A percentile compares a stretch with the other conserved stretches of the same genome.
phyloP scores from a whole-genome alignment of 2,329 filamentous ascomycete genomes.

The Colletotrichum salicis region DNA sequence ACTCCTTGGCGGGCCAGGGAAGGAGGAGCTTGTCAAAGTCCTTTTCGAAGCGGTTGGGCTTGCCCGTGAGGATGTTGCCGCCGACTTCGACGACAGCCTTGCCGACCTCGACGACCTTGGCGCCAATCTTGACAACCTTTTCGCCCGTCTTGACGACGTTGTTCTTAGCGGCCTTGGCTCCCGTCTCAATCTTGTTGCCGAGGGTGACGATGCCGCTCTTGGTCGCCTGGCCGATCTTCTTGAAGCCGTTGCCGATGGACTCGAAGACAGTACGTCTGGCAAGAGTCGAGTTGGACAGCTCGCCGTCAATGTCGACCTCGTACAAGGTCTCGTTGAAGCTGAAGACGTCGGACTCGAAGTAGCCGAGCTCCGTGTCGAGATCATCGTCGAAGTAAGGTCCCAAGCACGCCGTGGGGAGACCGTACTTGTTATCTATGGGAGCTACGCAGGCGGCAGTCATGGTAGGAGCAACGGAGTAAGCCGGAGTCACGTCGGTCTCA shows the following conservation, averaged over 20 bases:
- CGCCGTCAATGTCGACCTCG: background rate
- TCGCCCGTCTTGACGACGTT: background rate
- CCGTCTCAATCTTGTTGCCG: background rate
- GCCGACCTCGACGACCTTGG: background rate
- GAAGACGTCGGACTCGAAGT: background rate
- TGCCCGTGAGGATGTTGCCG: background rate
- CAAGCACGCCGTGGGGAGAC: background rate
- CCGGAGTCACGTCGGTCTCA: background rate
- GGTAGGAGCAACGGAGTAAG: background rate
- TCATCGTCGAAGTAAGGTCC: background rate
- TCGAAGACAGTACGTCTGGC: background rate
- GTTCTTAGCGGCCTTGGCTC: background rate
- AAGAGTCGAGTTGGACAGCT: background rate
- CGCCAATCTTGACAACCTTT: background rate
- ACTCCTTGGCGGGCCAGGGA: background rate
- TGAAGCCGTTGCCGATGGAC: background rate
- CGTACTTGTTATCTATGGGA: background rate
- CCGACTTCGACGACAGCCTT: background rate
- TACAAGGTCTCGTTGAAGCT: background rate
- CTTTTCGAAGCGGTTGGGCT: background rate
- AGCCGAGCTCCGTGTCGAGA: background rate
- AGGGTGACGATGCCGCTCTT: background rate
- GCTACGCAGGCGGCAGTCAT: background rate
- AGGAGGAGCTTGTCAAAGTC: background rate
- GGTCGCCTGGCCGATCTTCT: background rate